These are phyloP conservation scores for Epichloe elymi DNA, from an alignment of 2,329 filamentous ascomycete genomes.

Conservation along the genomic window DNA sequence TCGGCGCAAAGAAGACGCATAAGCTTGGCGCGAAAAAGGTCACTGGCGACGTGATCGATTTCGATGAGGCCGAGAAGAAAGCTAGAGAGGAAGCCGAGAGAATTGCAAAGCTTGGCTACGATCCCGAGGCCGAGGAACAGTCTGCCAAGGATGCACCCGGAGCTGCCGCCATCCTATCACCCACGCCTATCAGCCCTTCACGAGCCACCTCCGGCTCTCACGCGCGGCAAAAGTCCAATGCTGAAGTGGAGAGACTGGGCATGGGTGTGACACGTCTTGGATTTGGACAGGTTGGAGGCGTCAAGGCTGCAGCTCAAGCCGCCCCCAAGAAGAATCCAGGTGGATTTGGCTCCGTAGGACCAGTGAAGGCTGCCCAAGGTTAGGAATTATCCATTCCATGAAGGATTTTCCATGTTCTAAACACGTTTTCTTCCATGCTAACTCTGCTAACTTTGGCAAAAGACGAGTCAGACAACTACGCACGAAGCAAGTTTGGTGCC, in stretches of 20 bases:
- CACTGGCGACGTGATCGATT: slow-evolving; percentile 69
- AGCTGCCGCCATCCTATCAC: slow-evolving; percentile 51
- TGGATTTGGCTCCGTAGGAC: slow-evolving; percentile 74
- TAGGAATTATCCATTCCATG: slow-evolving; percentile 15
- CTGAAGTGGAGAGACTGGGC: slow-evolving; percentile 77
- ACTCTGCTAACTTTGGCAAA: background rate
- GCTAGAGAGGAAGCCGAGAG: slow-evolving; percentile 95
- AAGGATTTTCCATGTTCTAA: background rate
- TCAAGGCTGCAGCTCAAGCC: slow-evolving; percentile 40
- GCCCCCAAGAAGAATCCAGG: slow-evolving; percentile 59
- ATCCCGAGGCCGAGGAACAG: slow-evolving; percentile 71
- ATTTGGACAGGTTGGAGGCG: slow-evolving; percentile 70
- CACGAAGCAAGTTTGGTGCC: slow-evolving; percentile 72
- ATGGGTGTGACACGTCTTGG: slow-evolving; percentile 79
- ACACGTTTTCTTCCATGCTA: background rate
- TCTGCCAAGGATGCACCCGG: slow-evolving; percentile 34
- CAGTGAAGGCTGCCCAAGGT: slow-evolving; percentile 62
- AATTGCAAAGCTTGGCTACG: slow-evolving; percentile 89
- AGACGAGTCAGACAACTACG: slow-evolving; percentile 72
- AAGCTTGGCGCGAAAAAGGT: slow-evolving; percentile 94
- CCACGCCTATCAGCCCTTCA: slow-evolving; percentile 60
- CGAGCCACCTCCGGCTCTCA: slow-evolving; percentile 43
- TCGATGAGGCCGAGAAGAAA: slow-evolving; percentile 93
- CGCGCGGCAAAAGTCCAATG: slow-evolving; percentile 48
- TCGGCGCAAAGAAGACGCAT: slow-evolving; percentile 69